Base-by-base conservation (phyloP, 805 yeast genomes). In the Teunomyces panamensis region DNA sequence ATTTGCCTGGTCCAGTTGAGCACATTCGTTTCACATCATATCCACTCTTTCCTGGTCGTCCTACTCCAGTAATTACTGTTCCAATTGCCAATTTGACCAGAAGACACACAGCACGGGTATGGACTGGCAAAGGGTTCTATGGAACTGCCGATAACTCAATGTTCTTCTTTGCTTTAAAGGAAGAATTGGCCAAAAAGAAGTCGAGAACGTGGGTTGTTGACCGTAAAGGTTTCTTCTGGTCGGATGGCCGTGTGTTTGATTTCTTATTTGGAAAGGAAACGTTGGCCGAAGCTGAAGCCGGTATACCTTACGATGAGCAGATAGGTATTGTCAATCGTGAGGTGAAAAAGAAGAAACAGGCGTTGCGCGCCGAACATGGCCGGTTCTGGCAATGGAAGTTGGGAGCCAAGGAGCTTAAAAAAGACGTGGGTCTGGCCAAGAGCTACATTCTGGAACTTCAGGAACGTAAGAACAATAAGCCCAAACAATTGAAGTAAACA, bases 171-270 rank as follows among this genome's bases (percentile, higher is more conserved):
- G 78, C 85, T 42, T 64, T 89, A 54, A 82, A 80, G 62, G 92
- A 87, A 57, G 65, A 70, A 17, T 77, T 78, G 16, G 47, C 50
- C 10, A 55, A 53, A n/a, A 60, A 55, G 24, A 65, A 60, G 35
- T 67, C 71, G 49, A 71, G 79, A 34, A 89, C 87, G 20, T 88
- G 91, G 89, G 68, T 85, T 13, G 85, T 87, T 14, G 96, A 89
- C 61, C 74, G 96, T 54, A 84, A 82, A 56, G 96, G 96, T 9
- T 89, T 89, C 74, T 89, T 87, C 69, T 89, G 96, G 96, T 91
- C 94, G 30, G 96, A 89, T 64, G 96, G 96, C 11, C 74, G 96
- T 49, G 85, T 89, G 1, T 85, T 84, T 65, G 96, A 89, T 63
- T 78, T 81, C 45, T 57, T 89, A n/a, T 85, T 89, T 56, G 94